Evolutionary conservation across 2,329 filamentous ascomycete species (phyloP), one percentile per base, ranked within the genome.

Genomic region (Fusarium dlaminii): DNA sequence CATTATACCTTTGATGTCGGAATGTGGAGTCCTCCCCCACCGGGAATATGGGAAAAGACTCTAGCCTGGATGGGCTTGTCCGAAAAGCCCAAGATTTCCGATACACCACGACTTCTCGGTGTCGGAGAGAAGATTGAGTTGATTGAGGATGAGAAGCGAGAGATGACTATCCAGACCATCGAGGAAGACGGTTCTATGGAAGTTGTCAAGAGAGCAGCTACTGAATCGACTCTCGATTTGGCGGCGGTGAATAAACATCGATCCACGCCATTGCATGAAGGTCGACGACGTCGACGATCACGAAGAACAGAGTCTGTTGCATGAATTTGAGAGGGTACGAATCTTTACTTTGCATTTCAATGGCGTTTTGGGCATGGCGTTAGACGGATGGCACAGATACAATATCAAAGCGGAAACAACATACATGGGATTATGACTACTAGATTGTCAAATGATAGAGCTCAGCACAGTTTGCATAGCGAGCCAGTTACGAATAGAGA

Each of bases 1-100:
- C 77, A 77, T 24, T 81, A 80, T 36, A 75, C 79, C 18, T 74
- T 77, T 34, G 81, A 80, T 15, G 78, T 83, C 43, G 81, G 81
- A 10, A 78, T 80, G 45, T 83, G 79, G 76, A 65, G 74, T 22
- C 81, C 81, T 5, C 81, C 81, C 0, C 74, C 70, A 3, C 72
- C 70, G 6, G 72, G 75, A 2, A 79, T 80, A 65, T 77, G 73
- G 59, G 73, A 79, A 12, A 80, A 79, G 71, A 73, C 77, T 2
- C 65, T 78, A 43, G 71, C 70, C 3, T 78, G 75, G 43, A 65
- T 81, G 39, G 80, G 81, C 0, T 58, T 82, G 18, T 73, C 73
- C 0, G 76, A 79, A 6, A 67, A 70, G 39, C 69, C 73, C 4
- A 75, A 71, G 27, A 66, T 68, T 1, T 49, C 71, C 0, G 68